Base-by-base conservation (phyloP, 331 rosid species). In the Rosa hybrid region DNA sequence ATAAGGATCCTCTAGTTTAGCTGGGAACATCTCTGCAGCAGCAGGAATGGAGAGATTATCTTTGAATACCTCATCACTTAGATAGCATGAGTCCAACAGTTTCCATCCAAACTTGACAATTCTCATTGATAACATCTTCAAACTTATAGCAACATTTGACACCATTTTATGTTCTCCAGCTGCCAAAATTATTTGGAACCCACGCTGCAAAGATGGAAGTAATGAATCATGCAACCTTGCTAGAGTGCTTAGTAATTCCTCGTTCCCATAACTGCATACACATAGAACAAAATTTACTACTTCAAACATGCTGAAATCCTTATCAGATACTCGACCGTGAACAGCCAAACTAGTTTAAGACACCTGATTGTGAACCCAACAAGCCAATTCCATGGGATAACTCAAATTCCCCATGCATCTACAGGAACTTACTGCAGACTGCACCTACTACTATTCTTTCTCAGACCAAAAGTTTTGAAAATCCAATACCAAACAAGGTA, bases 1-100 rank as follows among this genome's bases (percentile, higher is more conserved):
- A 84, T 77, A 80, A 49, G 96, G 94, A 81, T 96, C 99, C 89
- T 96, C 99, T n/a, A 96, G 87, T 78, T 88, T 89, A 76, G 97
- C 97, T 62, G 99, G 99, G 77, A 96, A 92, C 97, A 96, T 93
- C 84, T 92, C 91, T 11, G 89, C 87, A 62, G 91, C 91, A 82
- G 89, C 86, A 13, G 90, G 95, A 83, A 90, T 78, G 50, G 91
- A 83, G 70, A 81, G 72, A 82, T 83, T 71, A 51, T 88, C 96
- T 71, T 79, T 81, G 78, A 90, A 93, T 81, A 87, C 84, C 45
- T 87, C 94, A 65, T 93, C 94, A 77, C 95, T 91, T 78, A 96
- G 89, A 88, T 96, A 91, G 91, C 98, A 89, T 20, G 81, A 70
- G 64, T 86, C 97, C 84, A 96, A 82, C 51, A 96, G 82, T 59